Evolutionary conservation across 495 filamentous ascomycete species (phyloP), one percentile per base, ranked within the genome.

Genomic region (Glonium stellatum): DNA sequence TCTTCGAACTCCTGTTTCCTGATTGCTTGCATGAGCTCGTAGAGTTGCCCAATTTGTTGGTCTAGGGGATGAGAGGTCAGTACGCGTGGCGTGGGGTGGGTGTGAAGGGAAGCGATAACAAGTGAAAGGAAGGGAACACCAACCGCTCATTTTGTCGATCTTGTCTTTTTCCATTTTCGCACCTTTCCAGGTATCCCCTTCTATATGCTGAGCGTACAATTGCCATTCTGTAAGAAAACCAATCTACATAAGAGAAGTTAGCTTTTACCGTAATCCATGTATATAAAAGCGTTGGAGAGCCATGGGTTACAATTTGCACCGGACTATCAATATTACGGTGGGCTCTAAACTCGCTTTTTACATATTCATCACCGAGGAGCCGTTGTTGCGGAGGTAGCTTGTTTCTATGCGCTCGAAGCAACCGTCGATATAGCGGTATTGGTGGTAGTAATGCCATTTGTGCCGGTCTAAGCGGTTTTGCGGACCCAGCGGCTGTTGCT

Each of bases 141-240:
- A 73, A 97, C 92, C 92, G 71, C 88, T 97, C 92, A 99, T 88
- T 76, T 95, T 97, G 57, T 89, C 87, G 57, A 96, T 72, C 74
- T 92, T 93, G 10, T 72, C 76, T 57, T 79, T 78, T 50, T 97
- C 91, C 69, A 96, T 70, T 66, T 83, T 88, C 58, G 85, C 89
- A 0, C 84, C 91, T 37, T 75, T 73, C 92, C 93, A 97, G 0
- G 79, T 71, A 44, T 95, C 86, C 0, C 91, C 90, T 66, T 97
- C 93, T 18, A 99, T 69, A 64, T 86, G 82, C 71, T 98, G 92
- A 10, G 89, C 92, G 68, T 97, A 98, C 34, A 87, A 71, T 70
- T 97, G 93, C 93, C 93, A 98, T 73, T 97, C 91, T 0, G 88
- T 92, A 66, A 97, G 77, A 69, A 98, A 98, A 3, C 93, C 93